Base-by-base conservation (phyloP, 108 stramenopile genomes). In the Skeletonema marinoi region DNA sequence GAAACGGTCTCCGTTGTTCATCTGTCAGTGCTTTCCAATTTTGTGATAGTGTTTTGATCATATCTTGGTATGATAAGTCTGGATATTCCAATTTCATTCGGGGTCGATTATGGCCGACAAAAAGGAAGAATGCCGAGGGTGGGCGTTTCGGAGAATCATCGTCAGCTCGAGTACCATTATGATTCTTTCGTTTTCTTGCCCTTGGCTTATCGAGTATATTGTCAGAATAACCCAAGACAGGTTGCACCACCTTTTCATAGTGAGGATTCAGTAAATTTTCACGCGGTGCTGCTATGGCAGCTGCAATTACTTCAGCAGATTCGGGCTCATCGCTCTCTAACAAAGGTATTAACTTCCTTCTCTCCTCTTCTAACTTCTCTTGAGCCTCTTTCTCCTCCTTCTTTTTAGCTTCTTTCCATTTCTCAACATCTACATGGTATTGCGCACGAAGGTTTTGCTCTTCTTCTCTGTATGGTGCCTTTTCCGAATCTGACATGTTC, bases 71-170 rank as follows among this genome's bases (percentile, higher is more conserved):
- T 2, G 68, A 72, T 66, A 87, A 30, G 4, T 81, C 66, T 11
- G 86, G 86, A 71, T 86, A 71, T 29, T 78, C 58, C 19, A 63
- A 41, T 33, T 85, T 89, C 16, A 87, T 36, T 17, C 48, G 50
- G 0, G 68, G 62, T 7, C 86, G 81, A 36, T 66, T 66, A 17
- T 74, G 62, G 19, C 79, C 75, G 30, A 73, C 73, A 58, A 76
- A 89, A 13, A 80, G 61, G 14, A 89, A 74, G 64, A 89, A 88
- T 21, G 88, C 88, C 16, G 88, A 86, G 7, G 82, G 81, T 13
- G 85, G 74, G n/a, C 86, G 62, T 67, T 85, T 88, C 1, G 88
- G 88, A 51, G 88, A 86, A n/a, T 44, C 64, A 32, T 86, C 84
- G 56, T 87, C 85, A 1, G n/a, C 21, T 13, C 39, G 39, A 41